Conservation (phyloP, 1,284 basidiomycete genomes). For the Tylopilus orsonianus region DNA sequence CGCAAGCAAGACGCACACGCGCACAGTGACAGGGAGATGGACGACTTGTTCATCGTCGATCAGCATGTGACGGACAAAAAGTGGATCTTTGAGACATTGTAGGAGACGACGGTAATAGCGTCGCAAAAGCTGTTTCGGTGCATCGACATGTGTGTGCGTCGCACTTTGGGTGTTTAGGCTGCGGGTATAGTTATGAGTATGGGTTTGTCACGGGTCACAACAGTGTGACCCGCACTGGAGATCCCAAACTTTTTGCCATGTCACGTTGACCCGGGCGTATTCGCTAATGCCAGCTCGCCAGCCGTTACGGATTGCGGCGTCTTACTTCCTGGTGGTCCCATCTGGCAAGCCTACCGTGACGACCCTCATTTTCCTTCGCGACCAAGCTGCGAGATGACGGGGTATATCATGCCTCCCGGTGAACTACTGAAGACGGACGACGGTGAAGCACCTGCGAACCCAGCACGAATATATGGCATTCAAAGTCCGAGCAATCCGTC, state of each 20-base stretch:
- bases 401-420: constrained; percentile 31
- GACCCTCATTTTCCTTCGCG: constrained; percentile 24
- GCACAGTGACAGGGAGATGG: constrained; percentile 40
- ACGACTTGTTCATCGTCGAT: constrained; percentile 94
- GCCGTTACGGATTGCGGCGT: constrained; percentile 33
- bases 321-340: constrained; percentile 33
- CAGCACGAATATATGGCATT: constrained; percentile 31
- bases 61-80: constrained; percentile 92
- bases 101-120: too few species aligned
- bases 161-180: too few species aligned
- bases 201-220: too few species aligned
- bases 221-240: too few species aligned
- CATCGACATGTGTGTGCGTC: too few species aligned
- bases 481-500: constrained; percentile 23
- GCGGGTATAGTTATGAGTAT: too few species aligned
- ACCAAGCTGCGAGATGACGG: constrained; percentile 30
- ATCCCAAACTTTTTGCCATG: too few species aligned
- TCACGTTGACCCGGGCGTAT: constrained; percentile 30
- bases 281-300: constrained; percentile 25
- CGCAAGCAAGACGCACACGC: constrained; percentile 42
- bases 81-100: too few species aligned
- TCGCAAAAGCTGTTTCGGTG: too few species aligned
- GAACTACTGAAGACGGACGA: constrained; percentile 33
- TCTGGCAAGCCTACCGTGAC: constrained; percentile 34
- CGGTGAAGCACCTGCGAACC: constrained; percentile 19